Percentiles rank a stretch among this genome's conserved stretches.
Evolutionary conservation across 768 basidiomycete genomes (phyloP).

Genomic region (Lactarius quietus): DNA sequence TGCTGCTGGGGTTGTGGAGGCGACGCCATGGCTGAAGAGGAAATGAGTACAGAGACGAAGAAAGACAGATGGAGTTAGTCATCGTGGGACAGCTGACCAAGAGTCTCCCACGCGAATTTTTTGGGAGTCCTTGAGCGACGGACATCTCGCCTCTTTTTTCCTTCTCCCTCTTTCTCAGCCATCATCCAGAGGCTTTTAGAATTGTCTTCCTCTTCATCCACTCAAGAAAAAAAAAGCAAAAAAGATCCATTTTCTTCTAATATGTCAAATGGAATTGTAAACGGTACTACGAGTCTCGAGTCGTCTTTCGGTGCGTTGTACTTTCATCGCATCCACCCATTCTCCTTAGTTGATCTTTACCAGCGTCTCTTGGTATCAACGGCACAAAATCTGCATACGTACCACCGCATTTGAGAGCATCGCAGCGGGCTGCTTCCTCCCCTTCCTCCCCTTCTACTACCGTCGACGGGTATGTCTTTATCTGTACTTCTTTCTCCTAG

Average conservation of each 20-base stretch:
- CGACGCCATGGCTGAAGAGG: slow-evolving; percentile 39
- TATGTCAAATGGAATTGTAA: slow-evolving; percentile 94
- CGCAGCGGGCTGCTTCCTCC: slow-evolving; percentile 79
- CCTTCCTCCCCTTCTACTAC: slow-evolving; percentile 44
- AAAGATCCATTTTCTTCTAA: slow-evolving; percentile 38
- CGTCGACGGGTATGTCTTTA: slow-evolving; percentile 53
- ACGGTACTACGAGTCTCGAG: slow-evolving; percentile 69
- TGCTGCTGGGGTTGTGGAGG: slow-evolving; percentile 34
- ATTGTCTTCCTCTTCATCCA: slow-evolving; percentile 31
- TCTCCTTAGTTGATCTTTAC: slow-evolving; percentile 1
- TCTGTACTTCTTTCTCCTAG: neutral
- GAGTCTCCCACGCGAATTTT: slow-evolving; percentile 23
- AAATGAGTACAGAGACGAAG: too few species aligned
- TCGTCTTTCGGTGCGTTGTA: slow-evolving; percentile 52
- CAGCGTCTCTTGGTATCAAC: slow-evolving; percentile 74
- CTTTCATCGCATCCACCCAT: slow-evolving; percentile 2
- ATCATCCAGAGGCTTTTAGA: slow-evolving; percentile 37
- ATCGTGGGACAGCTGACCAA: slow-evolving; percentile 24
- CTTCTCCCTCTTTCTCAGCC: slow-evolving; percentile 34
- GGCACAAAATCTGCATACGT: slow-evolving; percentile 76
- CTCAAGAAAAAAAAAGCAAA: slow-evolving; percentile 12
- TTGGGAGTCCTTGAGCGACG: neutral
- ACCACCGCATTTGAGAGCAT: slow-evolving; percentile 81
- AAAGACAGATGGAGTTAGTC: too few species aligned
- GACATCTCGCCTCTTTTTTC: slow-evolving; percentile 14